Base-by-base conservation (phyloP, 2,329 filamentous ascomycete genomes). In the Monilinia fructigena region DNA sequence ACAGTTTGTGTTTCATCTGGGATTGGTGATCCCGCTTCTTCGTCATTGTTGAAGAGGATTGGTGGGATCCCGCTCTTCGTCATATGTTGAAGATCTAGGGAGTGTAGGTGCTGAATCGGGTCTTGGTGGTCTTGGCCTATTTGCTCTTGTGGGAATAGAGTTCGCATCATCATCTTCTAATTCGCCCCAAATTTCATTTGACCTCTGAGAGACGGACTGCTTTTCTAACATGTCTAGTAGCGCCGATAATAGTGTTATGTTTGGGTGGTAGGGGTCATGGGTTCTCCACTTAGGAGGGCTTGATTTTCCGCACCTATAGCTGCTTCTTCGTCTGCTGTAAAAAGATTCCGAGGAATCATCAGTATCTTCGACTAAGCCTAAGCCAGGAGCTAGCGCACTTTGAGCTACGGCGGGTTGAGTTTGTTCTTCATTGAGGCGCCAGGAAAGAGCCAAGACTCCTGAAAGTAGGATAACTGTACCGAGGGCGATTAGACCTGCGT, bases 381-480 rank as follows among this genome's bases (percentile, higher is more conserved):
- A 84, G 6, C 93, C 93, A 1, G 93, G 93, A 0, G 92, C 87
- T 26, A 97, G 83, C 0, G 88, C 87, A 0, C 90, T 92, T 75
- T 88, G 85, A 2, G 85, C 82, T 56, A 85, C 83, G 42, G 79
- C 83, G 3, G 84, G 87, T 52, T 82, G 83, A 71, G 83, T 85
- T 73, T 89, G 88, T 71, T 90, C 89, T 74, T 94, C 91, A 76
- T 91, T 92, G 66, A 99, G 84, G 68, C 95, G 89, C 94, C 95
- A 98, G 45, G 93, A 97, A 4, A 99, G 82, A 52, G 93, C 93
- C 20, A 98, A 82, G 2, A 99, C 95, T 54, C 95, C 95, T 0
- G 88, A 87, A 0, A 99, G 85, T 23, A 99, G 82, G 63, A 99
- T 90, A 42, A 88, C 82, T 0, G 94, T 98, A 14, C 95, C 95